These are phyloP conservation scores for Herpotrichia juniperi DNA, from an alignment of 2,329 filamentous ascomycete species.

Conservation along the genomic window DNA sequence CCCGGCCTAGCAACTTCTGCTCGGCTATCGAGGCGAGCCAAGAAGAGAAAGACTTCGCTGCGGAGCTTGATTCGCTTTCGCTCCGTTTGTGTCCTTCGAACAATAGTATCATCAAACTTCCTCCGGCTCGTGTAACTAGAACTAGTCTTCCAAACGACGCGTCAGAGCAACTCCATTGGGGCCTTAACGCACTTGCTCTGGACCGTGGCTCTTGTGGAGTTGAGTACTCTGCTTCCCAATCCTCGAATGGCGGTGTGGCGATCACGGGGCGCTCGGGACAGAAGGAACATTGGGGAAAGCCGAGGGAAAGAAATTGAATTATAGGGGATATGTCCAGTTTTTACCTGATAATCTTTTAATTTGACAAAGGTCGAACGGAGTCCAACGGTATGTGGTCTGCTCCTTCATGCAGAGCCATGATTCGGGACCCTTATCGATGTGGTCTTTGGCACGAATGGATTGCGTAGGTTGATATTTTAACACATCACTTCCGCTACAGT, in stretches of 20 bases:
- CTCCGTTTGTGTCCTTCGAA: constrained; percentile 34
- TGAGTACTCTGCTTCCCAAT: constrained; percentile 30
- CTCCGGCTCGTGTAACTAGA: constrained; percentile 20
- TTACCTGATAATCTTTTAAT: not conserved
- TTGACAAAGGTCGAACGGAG: not conserved
- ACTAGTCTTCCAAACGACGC: constrained; percentile 36
- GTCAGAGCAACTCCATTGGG: constrained; percentile 44
- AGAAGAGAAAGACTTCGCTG: constrained; percentile 39
- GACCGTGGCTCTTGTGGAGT: constrained; percentile 41
- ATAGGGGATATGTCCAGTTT: not conserved
- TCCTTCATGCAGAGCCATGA: too few relatives aligned
- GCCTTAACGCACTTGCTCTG: constrained; percentile 36
- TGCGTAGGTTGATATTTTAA: too few relatives aligned
- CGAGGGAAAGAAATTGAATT: not conserved
- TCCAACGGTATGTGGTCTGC: too few relatives aligned
- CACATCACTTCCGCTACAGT: too few relatives aligned
- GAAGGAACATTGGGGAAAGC: constrained; percentile 34
- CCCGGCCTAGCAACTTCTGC: constrained; percentile 37
- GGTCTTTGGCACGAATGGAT: too few relatives aligned
- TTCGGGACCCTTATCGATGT: too few relatives aligned
- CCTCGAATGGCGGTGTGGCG: constrained; percentile 14
- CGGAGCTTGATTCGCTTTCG: constrained; percentile 38
- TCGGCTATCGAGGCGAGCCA: constrained; percentile 34
- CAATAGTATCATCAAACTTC: constrained; percentile 13
- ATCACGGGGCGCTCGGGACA: constrained; percentile 17